Conservation (phyloP, 352 stramenopile species). For the Globisporangium uncinulatum region DNA sequence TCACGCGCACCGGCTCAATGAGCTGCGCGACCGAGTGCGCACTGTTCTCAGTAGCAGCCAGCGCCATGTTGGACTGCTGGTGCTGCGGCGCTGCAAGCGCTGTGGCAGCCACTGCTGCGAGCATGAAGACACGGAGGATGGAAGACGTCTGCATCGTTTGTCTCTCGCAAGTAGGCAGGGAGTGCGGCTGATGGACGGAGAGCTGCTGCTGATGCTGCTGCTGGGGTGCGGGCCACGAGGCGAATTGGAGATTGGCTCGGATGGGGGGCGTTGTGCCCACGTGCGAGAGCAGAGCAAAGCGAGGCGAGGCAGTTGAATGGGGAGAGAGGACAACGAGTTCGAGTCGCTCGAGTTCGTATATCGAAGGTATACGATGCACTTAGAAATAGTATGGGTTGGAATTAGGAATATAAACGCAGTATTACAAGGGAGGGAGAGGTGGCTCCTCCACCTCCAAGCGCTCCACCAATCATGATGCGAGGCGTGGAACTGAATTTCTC, state of each 20-base stretch:
- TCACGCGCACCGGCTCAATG: conserved; percentile 20
- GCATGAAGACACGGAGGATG: conserved; percentile 44
- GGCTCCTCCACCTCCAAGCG: neutral
- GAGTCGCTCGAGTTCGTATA: conserved; percentile 4
- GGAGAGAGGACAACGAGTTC: neutral
- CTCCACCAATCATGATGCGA: conserved; percentile 8
- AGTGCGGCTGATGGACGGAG: neutral
- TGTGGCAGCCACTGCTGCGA: conserved; percentile 41
- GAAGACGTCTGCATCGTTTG: conserved; percentile 49
- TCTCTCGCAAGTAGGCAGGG: neutral
- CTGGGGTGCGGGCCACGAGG: conserved; percentile 10
- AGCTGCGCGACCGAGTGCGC: conserved; percentile 14
- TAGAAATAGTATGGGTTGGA: neutral
- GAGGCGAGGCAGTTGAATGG: neutral
- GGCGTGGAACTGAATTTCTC: conserved; percentile 14
- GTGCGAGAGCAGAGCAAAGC: conserved; percentile 14
- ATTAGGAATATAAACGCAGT: neutral
- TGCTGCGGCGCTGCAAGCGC: conserved; percentile 25
- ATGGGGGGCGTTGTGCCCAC: conserved; percentile 14
- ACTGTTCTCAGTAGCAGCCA: conserved; percentile 9
- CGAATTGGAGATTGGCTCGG: conserved; percentile 49
- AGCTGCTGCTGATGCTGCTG: conserved; percentile 10
- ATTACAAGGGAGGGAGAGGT: neutral
- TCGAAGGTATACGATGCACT: neutral
- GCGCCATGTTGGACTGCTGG: conserved; percentile 13